phyloP scores from a whole-genome alignment of 345 rosid species.

The Salix udensis region DNA sequence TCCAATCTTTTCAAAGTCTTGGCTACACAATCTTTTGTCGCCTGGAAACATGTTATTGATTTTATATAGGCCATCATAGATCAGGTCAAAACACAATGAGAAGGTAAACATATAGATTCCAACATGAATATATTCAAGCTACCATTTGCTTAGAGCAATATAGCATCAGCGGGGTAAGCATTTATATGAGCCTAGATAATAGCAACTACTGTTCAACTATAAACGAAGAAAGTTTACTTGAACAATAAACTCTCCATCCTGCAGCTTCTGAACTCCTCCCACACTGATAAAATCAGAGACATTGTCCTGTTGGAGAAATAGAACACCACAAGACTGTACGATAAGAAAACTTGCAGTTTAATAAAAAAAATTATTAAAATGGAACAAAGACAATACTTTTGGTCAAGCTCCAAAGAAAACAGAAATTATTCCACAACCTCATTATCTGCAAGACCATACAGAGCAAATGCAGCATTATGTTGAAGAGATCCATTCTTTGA shows the following conservation, averaged over 20 bases:
- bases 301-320: slow-evolving; percentile 66
- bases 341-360: slow-evolving; percentile 2
- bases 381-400: neutral
- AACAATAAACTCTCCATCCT: slow-evolving; percentile 92
- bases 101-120: slow-evolving; percentile 10
- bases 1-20: slow-evolving; percentile 94
- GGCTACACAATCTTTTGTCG: slow-evolving; percentile 96
- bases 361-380: slow-evolving; percentile 7
- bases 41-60: slow-evolving; percentile 43
- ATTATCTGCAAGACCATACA: slow-evolving; percentile 97
- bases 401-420: slow-evolving; percentile 14
- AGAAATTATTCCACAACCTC: slow-evolving; percentile 54
- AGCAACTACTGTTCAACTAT: slow-evolving; percentile 7
- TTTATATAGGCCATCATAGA: neutral
- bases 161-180: neutral
- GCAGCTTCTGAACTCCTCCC: slow-evolving; percentile 95
- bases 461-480: slow-evolving; percentile 99
- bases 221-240: slow-evolving; percentile 46
- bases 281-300: slow-evolving; percentile 91
- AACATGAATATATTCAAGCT: neutral
- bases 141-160: slow-evolving; percentile 1
- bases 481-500: slow-evolving; percentile 96
- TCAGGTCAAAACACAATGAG: slow-evolving; percentile 15
- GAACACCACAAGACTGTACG: slow-evolving; percentile 21
- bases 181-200: neutral